These are phyloP conservation scores for Termitomyces eurrhizus DNA, from an alignment of 768 basidiomycete genomes.

Conservation along the genomic window DNA sequence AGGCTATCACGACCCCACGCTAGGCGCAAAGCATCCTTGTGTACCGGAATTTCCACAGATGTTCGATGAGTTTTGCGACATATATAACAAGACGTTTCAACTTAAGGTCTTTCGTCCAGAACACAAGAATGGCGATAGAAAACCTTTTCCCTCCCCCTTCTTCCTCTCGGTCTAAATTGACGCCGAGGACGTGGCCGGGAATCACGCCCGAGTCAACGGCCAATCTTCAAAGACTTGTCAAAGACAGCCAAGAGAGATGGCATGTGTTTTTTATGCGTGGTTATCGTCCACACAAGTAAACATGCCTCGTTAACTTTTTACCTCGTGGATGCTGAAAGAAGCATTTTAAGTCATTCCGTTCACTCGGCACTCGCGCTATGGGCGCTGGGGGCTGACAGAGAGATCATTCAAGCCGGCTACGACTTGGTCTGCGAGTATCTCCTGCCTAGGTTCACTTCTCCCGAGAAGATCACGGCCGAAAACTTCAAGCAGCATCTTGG, in stretches of 20 bases:
- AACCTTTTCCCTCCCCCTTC: constrained; percentile 28
- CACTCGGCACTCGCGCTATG: constrained; percentile 24
- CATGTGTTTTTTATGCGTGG: constrained; percentile 47
- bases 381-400: constrained; percentile 19
- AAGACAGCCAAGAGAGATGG: constrained; percentile 43
- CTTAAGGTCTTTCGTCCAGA: not conserved
- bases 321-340: not conserved
- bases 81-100: not conserved
- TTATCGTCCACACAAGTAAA: constrained; percentile 46
- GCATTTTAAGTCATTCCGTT: constrained; percentile 19
- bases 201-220: constrained; percentile 29
- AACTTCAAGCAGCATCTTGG: constrained; percentile 54
- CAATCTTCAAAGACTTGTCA: constrained; percentile 29
- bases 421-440: constrained; percentile 26
- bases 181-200: constrained; percentile 29
- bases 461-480: constrained; percentile 35
- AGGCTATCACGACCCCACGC: not conserved
- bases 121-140: constrained; percentile 1
- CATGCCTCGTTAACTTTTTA: not conserved
- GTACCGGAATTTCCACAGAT: not conserved
- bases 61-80: not conserved
- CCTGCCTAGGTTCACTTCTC: constrained; percentile 32
- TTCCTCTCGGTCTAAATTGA: constrained; percentile 19
- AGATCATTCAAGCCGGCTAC: constrained; percentile 31
- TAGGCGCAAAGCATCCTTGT: not conserved